Percentiles rank a stretch among this genome's conserved stretches.
Conservation (phyloP, 83 land plant genomes). For the Thuja plicata region DNA sequence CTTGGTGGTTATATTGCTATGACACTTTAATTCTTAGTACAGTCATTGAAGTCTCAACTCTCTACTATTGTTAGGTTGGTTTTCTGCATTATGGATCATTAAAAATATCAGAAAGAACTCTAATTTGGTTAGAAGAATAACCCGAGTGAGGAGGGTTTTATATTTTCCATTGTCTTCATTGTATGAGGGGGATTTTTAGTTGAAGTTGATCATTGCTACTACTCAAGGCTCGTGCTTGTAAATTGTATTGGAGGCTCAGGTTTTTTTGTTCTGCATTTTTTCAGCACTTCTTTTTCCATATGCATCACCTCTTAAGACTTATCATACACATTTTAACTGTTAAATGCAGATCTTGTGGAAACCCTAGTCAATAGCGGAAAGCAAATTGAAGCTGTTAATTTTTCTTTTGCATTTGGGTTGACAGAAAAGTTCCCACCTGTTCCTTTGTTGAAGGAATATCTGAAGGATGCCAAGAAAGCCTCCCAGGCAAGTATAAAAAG, state of each 20-base stretch:
- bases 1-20: not conserved
- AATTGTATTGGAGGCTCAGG: not conserved
- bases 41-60: not conserved
- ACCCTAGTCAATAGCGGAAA: slow-evolving; percentile 71
- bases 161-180: not conserved
- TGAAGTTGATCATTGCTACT: not conserved
- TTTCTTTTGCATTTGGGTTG: slow-evolving; percentile 78
- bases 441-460: slow-evolving; percentile 77
- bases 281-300: not conserved
- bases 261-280: not conserved
- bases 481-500: slow-evolving; percentile 52
- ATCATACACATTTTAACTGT: not conserved
- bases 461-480: slow-evolving; percentile 79
- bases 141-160: not conserved
- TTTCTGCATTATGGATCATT: not conserved
- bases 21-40: not conserved
- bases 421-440: slow-evolving; percentile 84
- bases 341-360: slow-evolving; percentile 79
- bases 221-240: not conserved
- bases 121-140: not conserved
- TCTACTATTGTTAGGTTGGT: not conserved
- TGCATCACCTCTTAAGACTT: not conserved
- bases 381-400: slow-evolving; percentile 88
- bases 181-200: not conserved
- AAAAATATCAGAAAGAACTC: not conserved